phyloP scores from a whole-genome alignment of 768 basidiomycete species.

The Suillus subalutaceus region DNA sequence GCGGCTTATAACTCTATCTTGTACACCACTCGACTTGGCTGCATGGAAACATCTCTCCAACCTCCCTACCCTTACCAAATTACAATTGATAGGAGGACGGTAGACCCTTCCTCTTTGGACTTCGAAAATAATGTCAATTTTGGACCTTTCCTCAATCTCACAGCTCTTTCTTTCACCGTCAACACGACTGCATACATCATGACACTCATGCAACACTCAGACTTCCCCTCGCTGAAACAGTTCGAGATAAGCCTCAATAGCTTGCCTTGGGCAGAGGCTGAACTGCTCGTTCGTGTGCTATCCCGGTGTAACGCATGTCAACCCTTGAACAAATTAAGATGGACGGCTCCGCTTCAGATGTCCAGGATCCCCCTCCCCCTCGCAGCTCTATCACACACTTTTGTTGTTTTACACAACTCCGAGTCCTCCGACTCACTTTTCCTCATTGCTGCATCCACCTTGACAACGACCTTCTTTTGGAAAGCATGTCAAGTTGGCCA shows the following conservation, averaged over 20 bases:
- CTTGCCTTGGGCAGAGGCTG: neutral
- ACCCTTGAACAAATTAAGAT: neutral
- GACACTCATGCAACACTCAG: neutral
- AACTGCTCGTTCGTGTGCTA: neutral
- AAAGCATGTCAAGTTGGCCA: neutral
- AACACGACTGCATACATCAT: neutral
- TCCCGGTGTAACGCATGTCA: neutral
- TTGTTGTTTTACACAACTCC: neutral
- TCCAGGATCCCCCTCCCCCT: neutral
- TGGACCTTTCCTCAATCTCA: neutral
- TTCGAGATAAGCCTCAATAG: neutral
- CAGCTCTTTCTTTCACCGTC: neutral
- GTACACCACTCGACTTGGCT: neutral
- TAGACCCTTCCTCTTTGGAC: neutral
- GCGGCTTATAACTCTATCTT: neutral
- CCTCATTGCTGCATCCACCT: neutral
- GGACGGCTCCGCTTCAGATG: neutral
- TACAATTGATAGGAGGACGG: neutral
- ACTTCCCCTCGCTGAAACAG: neutral
- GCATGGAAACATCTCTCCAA: neutral
- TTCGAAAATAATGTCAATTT: neutral
- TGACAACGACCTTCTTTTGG: neutral
- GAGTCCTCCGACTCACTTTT: neutral
- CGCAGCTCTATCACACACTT: neutral
- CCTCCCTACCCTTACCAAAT: neutral